These are phyloP conservation scores for Hygrophila difformis DNA, from an alignment of 257 asterid genomes.

Conservation along the genomic window DNA sequence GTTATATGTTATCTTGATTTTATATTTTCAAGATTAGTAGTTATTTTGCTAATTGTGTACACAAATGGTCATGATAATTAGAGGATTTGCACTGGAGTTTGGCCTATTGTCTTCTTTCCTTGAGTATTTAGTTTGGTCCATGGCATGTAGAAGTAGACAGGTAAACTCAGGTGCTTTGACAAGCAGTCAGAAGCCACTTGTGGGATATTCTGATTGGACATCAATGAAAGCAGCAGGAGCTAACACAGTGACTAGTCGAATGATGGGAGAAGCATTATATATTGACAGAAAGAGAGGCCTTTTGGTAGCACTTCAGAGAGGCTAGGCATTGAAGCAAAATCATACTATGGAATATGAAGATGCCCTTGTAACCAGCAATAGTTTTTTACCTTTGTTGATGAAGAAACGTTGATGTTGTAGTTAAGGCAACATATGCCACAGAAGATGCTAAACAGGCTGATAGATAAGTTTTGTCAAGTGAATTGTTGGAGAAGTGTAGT, in stretches of 20 bases:
- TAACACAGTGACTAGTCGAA: constrained; percentile 36
- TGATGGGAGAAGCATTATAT: constrained; percentile 43
- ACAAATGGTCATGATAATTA: too few relatives aligned
- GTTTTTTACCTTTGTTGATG: constrained; percentile 20
- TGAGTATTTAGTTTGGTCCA: too few relatives aligned
- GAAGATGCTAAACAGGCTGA: constrained; percentile 30
- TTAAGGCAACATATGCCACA: constrained; percentile 2
- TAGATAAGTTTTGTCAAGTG: constrained; percentile 31
- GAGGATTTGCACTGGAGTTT: too few relatives aligned
- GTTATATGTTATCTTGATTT: too few relatives aligned
- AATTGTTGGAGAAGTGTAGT: constrained; percentile 56
- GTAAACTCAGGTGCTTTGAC: too few relatives aligned
- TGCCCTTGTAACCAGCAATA: constrained; percentile 13
- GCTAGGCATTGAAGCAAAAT: constrained; percentile 33
- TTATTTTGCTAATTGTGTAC: too few relatives aligned
- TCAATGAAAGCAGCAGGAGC: too few relatives aligned
- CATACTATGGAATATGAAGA: constrained; percentile 20
- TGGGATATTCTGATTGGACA: too few relatives aligned
- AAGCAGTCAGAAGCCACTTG: too few relatives aligned
- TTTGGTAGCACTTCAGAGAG: constrained; percentile 47
- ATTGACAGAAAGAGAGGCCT: constrained; percentile 61
- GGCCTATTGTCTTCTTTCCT: too few relatives aligned
- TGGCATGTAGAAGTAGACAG: too few relatives aligned
- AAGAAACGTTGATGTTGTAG: constrained; percentile 13
- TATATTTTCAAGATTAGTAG: too few relatives aligned